Evolutionary conservation across 2,329 filamentous ascomycete species (phyloP).

Genomic region (Penicillium polonicum): DNA sequence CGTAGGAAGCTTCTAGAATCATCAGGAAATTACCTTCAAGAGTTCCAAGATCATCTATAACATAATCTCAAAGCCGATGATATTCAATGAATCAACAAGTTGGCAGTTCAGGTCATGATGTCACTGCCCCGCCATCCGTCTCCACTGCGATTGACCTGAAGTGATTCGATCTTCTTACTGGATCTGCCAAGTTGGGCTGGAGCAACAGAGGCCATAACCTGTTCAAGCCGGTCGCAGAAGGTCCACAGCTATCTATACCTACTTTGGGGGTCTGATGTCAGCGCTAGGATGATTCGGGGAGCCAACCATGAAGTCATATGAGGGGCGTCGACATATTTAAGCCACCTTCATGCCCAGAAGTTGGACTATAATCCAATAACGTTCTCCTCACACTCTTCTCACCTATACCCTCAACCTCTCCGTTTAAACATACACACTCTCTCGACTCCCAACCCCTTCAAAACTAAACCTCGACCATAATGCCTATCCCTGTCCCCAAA

Average conservation of each 20-base stretch:
- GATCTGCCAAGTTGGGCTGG: not conserved
- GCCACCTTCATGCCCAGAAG: not conserved
- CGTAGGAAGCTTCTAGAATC: not conserved
- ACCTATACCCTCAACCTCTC: not conserved
- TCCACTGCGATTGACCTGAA: not conserved
- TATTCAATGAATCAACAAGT: not conserved
- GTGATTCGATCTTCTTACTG: not conserved
- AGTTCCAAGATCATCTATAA: too few relatives aligned
- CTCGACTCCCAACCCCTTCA: not conserved
- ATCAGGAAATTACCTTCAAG: too few relatives aligned
- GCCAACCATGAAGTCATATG: slow-evolving; percentile 19
- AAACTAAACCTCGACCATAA: slow-evolving; percentile 20
- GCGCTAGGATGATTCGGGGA: not conserved
- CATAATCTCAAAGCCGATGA: not conserved
- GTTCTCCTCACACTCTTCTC: not conserved
- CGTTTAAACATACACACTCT: not conserved
- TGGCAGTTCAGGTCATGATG: slow-evolving; percentile 18
- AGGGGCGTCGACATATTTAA: slow-evolving; percentile 1
- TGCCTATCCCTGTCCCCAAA: slow-evolving; percentile 42
- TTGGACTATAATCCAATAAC: not conserved
- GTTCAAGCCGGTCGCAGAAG: slow-evolving; percentile 2
- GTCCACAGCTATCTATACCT: not conserved
- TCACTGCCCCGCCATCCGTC: slow-evolving; percentile 15
- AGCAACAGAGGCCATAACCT: not conserved
- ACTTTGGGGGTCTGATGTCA: not conserved